Evolutionary conservation across 1,284 basidiomycete genomes (phyloP), one percentile per base, ranked within the genome.

Genomic region (Coniophora puteana): DNA sequence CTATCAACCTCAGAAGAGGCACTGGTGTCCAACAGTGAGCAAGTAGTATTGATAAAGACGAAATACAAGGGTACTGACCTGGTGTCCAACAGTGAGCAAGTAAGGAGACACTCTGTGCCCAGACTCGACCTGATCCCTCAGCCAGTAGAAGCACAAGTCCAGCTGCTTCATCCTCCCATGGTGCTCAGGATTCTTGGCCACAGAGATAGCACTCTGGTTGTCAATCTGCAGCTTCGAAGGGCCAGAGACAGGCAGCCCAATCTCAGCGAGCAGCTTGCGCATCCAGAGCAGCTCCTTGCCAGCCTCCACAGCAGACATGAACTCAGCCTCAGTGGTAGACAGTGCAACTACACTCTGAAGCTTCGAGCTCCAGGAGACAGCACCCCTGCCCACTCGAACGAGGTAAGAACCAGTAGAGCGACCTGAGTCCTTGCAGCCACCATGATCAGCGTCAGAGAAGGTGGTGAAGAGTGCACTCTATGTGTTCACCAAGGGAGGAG

Each of bases 141-240:
- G 41, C 45, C 55, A 63, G 44, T 66, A 65, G 43, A 55, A 55
- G 1, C 44, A 28, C 30, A 67, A 46, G 32, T 68, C 57, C 12
- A 71, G 56, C 45, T 72, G 69, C 48, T 69, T 69, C 38, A 61
- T n/a, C n/a, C n/a, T n/a, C n/a, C n/a, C 40, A 41, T 62, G 55
- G 29, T 47, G 47, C n/a, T n/a, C n/a, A n/a, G n/a, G n/a, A n/a
- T 16, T 59, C 46, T 1, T 18, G 18, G 34, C 33, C 11, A 38
- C 24, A 4, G 12, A 26, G 3, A 45, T 45, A 0, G 26, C 22
- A 2, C 40, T 42, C n/a, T n/a, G n/a, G n/a, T n/a, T n/a, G n/a
- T n/a, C n/a, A n/a, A n/a, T n/a, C n/a, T n/a, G n/a, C n/a, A n/a
- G n/a, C n/a, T n/a, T n/a, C n/a, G n/a, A n/a, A n/a, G n/a, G n/a